Conservation (phyloP, 2,329 filamentous ascomycete species). For the Pseudogymnoascus sp. region DNA sequence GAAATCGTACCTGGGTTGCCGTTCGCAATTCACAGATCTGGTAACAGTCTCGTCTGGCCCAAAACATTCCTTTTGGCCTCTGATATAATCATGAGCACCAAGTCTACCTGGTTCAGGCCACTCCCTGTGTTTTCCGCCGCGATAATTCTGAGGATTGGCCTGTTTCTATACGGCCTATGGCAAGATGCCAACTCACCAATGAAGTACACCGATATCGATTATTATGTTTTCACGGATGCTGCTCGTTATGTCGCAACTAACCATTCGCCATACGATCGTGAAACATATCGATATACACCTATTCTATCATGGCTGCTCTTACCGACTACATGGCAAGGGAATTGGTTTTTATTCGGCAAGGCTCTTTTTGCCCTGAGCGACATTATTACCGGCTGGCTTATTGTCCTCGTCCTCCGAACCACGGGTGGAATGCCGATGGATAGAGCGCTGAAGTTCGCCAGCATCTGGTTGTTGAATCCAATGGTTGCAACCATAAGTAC, state of each 20-base stretch:
- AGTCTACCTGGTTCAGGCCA: conserved; percentile 21
- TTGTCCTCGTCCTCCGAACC: conserved; percentile 47
- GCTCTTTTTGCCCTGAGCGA: conserved; percentile 77
- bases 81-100: background rate
- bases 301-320: conserved; percentile 84
- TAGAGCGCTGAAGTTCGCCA: conserved; percentile 65
- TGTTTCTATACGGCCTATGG: conserved; percentile 83
- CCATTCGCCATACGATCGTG: conserved; percentile 72
- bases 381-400: conserved; percentile 74
- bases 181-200: conserved; percentile 87
- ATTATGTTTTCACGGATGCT: conserved; percentile 95
- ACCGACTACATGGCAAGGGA: conserved; percentile 57
- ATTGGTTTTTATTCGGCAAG: conserved; percentile 76
- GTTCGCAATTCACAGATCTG: background rate
- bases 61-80: background rate
- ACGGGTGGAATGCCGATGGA: conserved; percentile 29
- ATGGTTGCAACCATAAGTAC: conserved; percentile 98
- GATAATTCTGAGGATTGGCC: conserved; percentile 57
- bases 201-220: conserved; percentile 99
- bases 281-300: conserved; percentile 96
- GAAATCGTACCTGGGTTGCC: background rate
- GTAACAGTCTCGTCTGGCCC: background rate
- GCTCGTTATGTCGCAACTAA: conserved; percentile 64
- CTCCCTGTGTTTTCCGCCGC: conserved; percentile 48
- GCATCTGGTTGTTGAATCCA: conserved; percentile 90